A percentile compares a stretch with the other conserved stretches of the same genome.
Conservation (phyloP, 768 basidiomycete genomes). For the Xerocomellus dryophilus region DNA sequence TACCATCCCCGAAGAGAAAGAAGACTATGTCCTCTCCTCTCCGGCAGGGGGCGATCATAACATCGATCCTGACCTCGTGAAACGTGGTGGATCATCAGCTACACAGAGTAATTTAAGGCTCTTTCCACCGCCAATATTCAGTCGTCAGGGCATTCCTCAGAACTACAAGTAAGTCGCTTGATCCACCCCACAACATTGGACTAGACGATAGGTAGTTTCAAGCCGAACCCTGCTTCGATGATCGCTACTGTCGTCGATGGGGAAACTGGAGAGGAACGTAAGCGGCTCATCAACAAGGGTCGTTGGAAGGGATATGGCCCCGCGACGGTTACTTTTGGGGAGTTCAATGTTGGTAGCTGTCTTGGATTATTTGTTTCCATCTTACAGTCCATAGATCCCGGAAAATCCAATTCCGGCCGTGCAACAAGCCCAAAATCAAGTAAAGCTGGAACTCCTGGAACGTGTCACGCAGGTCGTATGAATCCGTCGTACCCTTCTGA, state of each 20-base stretch:
- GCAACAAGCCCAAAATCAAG: constrained; percentile 53
- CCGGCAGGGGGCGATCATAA: constrained; percentile 35
- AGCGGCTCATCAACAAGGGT: constrained; percentile 78
- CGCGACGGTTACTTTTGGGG: constrained; percentile 64
- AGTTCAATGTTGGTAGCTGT: constrained; percentile 39
- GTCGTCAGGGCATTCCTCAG: constrained; percentile 73
- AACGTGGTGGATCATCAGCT: constrained; percentile 11
- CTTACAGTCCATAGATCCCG: constrained; percentile 49
- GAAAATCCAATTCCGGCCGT: constrained; percentile 59
- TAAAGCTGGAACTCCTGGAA: constrained; percentile 52
- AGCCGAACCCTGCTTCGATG: constrained; percentile 72
- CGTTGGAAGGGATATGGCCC: constrained; percentile 86
- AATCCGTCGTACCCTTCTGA: constrained; percentile 1
- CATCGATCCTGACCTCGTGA: constrained; percentile 49
- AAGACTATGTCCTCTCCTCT: constrained; percentile 50
- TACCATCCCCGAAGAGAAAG: constrained; percentile 61
- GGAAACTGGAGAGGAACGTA: constrained; percentile 77
- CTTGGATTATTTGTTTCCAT: background rate
- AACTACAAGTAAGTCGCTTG: constrained; percentile 63
- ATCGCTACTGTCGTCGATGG: constrained; percentile 63
- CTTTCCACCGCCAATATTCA: constrained; percentile 89
- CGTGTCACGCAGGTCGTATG: constrained; percentile 49
- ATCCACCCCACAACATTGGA: background rate
- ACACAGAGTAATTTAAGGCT: constrained; percentile 62
- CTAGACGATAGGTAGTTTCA: constrained; percentile 51